Evolutionary conservation across 2,329 filamentous ascomycete species (phyloP), one percentile per base, ranked within the genome.

Genomic region (Verticillium klebahnii): DNA sequence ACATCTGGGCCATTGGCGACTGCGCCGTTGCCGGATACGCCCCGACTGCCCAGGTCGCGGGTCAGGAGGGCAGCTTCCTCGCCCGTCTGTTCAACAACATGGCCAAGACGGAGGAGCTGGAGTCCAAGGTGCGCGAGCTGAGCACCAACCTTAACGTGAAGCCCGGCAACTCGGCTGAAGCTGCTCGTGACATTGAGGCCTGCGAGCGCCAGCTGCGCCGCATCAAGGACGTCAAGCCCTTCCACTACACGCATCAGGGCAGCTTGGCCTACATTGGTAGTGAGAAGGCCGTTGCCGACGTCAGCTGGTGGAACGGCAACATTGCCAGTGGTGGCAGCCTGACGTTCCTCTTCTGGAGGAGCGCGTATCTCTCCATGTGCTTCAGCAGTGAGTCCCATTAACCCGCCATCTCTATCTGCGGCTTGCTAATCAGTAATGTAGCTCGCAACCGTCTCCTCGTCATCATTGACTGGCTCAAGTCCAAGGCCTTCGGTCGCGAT

Each of bases 311-410:
- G 81, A 96, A 95, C 72, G 95, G 95, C 68, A 99, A 98, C 82
- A 85, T 99, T 70, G 94, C 95, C 65, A 92, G 89, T 56, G 95
- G 94, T 74, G 95, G 95, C 74, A 92, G 90, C 71, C 82, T 98
- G 78, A 99, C 95, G 61, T 99, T 96, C 81, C 86, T 97, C 69
- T 99, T 99, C 87, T 99, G 95, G 95, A 87, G 93, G 75, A 96
- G 91, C 74, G 95, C 94, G 61, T 99, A 99, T 78, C 82, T 99
- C 76, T 97, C 92, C 84, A 99, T 99, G 95, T 97, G 94, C 87
- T 99, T 99, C 78, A 98, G 93, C 88, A 93, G 92, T 95, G 85
- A 88, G 92, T 90, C 68, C 63, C 57, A 58, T 39, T 23, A 34
- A 2, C 31, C 29, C 15, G 17, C 54, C 62, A 54, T 8, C 1